Percentiles rank a stretch among this genome's conserved stretches.
phyloP scores from a whole-genome alignment of 495 filamentous ascomycete species.

The Umbilicaria muhlenbergii region DNA sequence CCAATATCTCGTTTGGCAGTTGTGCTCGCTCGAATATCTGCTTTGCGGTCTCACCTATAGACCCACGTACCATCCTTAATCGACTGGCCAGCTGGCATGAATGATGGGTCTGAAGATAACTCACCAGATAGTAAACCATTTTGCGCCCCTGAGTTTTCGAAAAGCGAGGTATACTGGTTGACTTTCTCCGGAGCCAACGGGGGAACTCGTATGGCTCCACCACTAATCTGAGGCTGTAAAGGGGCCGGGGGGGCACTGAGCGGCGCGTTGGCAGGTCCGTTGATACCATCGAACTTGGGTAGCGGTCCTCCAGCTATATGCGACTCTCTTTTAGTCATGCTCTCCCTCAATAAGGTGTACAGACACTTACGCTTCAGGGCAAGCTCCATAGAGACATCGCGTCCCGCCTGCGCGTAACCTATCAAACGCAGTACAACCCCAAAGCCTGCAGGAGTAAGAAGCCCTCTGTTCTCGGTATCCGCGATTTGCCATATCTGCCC shows the following conservation, averaged over 20 bases:
- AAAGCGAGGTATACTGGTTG: conserved; percentile 66
- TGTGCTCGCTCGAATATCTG: conserved; percentile 87
- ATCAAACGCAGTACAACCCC: conserved; percentile 84
- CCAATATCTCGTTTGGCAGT: conserved; percentile 77
- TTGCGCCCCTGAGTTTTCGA: conserved; percentile 70
- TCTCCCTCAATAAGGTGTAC: not conserved
- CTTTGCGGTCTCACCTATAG: conserved; percentile 64
- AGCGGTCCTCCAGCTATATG: conserved; percentile 56
- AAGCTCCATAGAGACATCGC: conserved; percentile 63
- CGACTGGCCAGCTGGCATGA: not conserved
- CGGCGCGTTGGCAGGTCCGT: conserved; percentile 25
- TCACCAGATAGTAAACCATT: conserved; percentile 67
- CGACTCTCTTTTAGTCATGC: conserved; percentile 3
- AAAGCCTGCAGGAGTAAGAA: conserved; percentile 83
- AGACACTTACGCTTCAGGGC: conserved; percentile 41
- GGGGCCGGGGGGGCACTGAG: conserved; percentile 26
- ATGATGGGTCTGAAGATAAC: not conserved
- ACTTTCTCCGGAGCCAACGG: conserved; percentile 81
- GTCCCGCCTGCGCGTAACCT: conserved; percentile 81
- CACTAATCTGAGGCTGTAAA: conserved; percentile 41
- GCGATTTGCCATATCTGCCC: conserved; percentile 95
- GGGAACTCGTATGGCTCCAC: conserved; percentile 72
- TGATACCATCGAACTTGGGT: conserved; percentile 75
- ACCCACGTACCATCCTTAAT: not conserved
- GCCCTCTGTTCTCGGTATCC: conserved; percentile 87